A percentile compares a stretch with the other conserved stretches of the same genome.
Evolutionary conservation across 2,329 filamentous ascomycete genomes (phyloP).

Genomic region (Periglandula ipomoeae): DNA sequence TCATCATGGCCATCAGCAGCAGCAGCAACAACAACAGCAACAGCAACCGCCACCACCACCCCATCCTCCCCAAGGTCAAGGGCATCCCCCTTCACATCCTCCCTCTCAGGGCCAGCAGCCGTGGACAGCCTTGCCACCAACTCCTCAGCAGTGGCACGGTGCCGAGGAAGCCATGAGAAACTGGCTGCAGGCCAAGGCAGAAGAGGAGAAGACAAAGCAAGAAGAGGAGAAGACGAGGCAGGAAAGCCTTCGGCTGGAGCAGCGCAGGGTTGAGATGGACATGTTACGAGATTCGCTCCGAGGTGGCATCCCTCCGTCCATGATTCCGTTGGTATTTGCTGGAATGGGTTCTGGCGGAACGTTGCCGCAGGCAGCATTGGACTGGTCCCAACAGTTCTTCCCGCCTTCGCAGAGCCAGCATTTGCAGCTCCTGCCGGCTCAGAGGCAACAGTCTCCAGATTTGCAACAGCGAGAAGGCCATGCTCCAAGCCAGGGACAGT

Average conservation of each 20-base stretch:
- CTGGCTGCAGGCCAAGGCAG: conserved; percentile 62
- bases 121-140: conserved; percentile 48
- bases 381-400: conserved; percentile 61
- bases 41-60: conserved; percentile 11
- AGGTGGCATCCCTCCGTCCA: conserved; percentile 62
- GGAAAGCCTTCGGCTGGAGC: conserved; percentile 60
- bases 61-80: conserved; percentile 18
- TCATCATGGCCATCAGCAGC: conserved; percentile 17
- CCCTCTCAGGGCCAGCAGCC: conserved; percentile 26
- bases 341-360: conserved; percentile 55
- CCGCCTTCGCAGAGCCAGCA: conserved; percentile 39
- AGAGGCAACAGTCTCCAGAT: conserved; percentile 43
- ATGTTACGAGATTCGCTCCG: conserved; percentile 61
- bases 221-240: conserved; percentile 63
- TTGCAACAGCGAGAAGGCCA: conserved; percentile 38
- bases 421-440: conserved; percentile 41
- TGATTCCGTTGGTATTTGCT: conserved; percentile 68
- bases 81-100: conserved; percentile 13
- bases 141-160: conserved; percentile 56
- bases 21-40: neutral
- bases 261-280: conserved; percentile 62
- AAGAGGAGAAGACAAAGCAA: conserved; percentile 64
- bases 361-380: conserved; percentile 50
- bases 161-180: conserved; percentile 62
- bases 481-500: conserved; percentile 31